Evolutionary conservation across 2,329 filamentous ascomycete species (phyloP).

Genomic region (Microthyrium microscopicum): DNA sequence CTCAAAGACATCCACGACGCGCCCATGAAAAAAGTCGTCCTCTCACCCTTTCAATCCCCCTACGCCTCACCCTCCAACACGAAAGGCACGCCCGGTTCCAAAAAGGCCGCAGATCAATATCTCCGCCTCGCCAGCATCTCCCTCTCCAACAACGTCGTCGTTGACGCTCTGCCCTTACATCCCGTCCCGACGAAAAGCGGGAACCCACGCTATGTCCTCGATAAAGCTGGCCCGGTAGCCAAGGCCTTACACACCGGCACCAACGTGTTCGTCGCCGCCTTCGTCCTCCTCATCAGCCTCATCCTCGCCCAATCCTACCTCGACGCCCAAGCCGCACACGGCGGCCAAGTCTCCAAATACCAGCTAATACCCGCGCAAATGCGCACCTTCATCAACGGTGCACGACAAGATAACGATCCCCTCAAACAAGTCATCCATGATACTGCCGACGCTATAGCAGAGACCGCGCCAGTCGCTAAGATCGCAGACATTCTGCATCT

Average conservation of each 20-base stretch:
- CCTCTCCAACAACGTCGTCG: slow-evolving; percentile 60
- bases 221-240: slow-evolving; percentile 37
- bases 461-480: slow-evolving; percentile 10
- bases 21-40: slow-evolving; percentile 36
- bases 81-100: slow-evolving; percentile 11
- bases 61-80: slow-evolving; percentile 11
- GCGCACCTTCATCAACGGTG: too few relatives aligned
- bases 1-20: slow-evolving; percentile 40
- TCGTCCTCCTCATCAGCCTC: slow-evolving; percentile 35
- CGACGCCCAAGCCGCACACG: too few relatives aligned
- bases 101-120: slow-evolving; percentile 36
- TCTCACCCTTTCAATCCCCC: slow-evolving; percentile 28
- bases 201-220: slow-evolving; percentile 56
- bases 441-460: not conserved
- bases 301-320: slow-evolving; percentile 1
- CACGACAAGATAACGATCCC: too few relatives aligned
- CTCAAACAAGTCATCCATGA: too few relatives aligned
- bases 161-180: slow-evolving; percentile 60
- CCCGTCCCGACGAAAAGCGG: slow-evolving; percentile 29
- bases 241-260: slow-evolving; percentile 42
- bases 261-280: slow-evolving; percentile 15
- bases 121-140: slow-evolving; percentile 69
- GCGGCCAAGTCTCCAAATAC: too few relatives aligned
- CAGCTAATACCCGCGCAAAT: slow-evolving; percentile 1
- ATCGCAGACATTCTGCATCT: slow-evolving; percentile 24